Evolutionary conservation across 768 basidiomycete species (phyloP).

Genomic region (Leccinum ochraceum): DNA sequence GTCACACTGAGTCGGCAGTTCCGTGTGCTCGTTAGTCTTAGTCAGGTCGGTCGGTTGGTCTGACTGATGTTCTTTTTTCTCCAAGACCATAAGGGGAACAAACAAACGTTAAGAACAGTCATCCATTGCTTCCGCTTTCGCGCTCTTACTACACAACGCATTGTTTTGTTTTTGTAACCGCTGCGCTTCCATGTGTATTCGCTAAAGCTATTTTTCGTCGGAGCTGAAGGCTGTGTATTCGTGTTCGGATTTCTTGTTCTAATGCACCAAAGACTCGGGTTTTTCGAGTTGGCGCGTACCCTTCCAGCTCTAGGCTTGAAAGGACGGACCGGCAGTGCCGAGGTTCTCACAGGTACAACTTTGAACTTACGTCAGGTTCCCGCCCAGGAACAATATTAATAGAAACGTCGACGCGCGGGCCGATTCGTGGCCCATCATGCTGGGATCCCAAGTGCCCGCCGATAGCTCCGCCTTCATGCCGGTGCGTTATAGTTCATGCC

Average conservation of each 20-base stretch:
- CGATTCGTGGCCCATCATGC: too few relatives aligned
- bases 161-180: neutral
- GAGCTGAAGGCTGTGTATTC: neutral
- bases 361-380: neutral
- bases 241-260: neutral
- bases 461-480: neutral
- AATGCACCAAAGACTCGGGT: neutral
- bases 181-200: neutral
- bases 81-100: neutral
- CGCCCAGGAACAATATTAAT: too few relatives aligned
- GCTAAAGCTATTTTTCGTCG: neutral
- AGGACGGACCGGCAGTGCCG: neutral
- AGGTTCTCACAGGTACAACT: neutral
- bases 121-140: neutral
- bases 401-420: too few relatives aligned
- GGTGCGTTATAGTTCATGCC: neutral
- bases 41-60: neutral
- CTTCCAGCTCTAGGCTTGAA: neutral
- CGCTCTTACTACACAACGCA: neutral
- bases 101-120: neutral
- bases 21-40: neutral
- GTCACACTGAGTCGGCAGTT: neutral
- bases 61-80: neutral
- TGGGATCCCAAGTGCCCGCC: too few relatives aligned
- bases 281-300: neutral